Evolutionary conservation across 768 basidiomycete species (phyloP), one percentile per base, ranked within the genome.

Genomic region (Leccinum truebloodii): DNA sequence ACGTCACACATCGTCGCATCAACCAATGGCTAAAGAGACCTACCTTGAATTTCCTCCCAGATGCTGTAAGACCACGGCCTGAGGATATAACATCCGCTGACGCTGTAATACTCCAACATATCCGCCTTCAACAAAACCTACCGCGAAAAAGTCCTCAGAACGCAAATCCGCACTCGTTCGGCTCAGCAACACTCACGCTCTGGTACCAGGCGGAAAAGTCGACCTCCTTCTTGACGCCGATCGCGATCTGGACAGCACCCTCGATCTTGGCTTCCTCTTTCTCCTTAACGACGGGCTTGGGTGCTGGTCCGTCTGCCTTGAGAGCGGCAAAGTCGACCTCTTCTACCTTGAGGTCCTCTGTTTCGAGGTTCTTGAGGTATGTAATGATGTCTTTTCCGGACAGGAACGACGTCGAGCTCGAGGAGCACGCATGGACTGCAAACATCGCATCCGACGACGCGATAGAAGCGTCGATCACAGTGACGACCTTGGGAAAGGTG

Each of bases 31-130:
- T 18, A 13, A 52, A 9, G 12, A 20, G 8, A 72, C 83, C 22
- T 65, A 93, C 94, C 82, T 78, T 97, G 95, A 61, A 99, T 98
- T 60, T 84, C 83, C 73, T 98, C 94, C 97, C 97, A 98, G 69
- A 99, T 94, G 65, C 88, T 88, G 76, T 92, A 98, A 1, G 94
- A 95, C 93, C 94, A 95, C 1, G 97, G 97, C 72, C 92, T 94
- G 60, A 99, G 87, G 74, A 98, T 97, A 77, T 99, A 99, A 72
- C 97, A 99, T 16, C 97, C 97, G 62, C 93, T 95, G 73, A 99
- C 94, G 75, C 87, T 95, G 80, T 99, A 98, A 77, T 98, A 99
- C 69, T 99, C 97, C 56, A 99, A 77, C 97, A 99, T 99, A 65
- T 99, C 95, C 5, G 95, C 90, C 80, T 98, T 98, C 76, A 98